Base-by-base conservation (phyloP, 2,329 filamentous ascomycete genomes). In the Calonectria henricotiae region DNA sequence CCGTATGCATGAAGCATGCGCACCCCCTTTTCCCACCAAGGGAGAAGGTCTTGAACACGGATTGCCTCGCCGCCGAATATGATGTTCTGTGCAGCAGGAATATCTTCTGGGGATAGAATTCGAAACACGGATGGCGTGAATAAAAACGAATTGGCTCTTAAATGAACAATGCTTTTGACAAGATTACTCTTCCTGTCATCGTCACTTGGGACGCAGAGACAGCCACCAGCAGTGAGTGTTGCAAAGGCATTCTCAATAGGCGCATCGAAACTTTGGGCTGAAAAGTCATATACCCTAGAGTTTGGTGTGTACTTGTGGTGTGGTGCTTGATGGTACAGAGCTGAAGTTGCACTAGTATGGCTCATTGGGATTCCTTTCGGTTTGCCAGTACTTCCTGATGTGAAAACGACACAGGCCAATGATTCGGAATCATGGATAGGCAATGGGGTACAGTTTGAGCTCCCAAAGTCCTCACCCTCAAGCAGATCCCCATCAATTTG, bases 1-100 rank as follows among this genome's bases (percentile, higher is more conserved):
- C 77, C 77, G 17, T 73, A 79, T 0, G 1, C 43, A n/a, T 72
- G 74, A 32, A 64, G 13, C 4, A 76, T 25, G 0, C 39, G 41
- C 4, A 71, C 35, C 2, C 60, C 9, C 4, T 41, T 60, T 9
- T 43, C 68, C 6, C 37, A 41, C 77, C 78, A 79, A 23, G 11
- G 17, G 3, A 12, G 1, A 11, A 47, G 2, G 17, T 62, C 43
- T 25, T 62, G 6, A 8, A 12, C 9, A 7, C 15, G 17, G 17
- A 27, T 6, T 20, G 8, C 58, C n/a, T 62, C 39, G 3, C 47
- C 47, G 8, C 5, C 47, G 9, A 32, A 12, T 2, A 51, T 32
- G 1, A 51, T 30, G 5, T 7, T 8, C 4, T 32, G 25, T 4
- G 27, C 8, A 12, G 1, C 3, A 5, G 47, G 47, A 20, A 51